phyloP scores from a whole-genome alignment of 768 basidiomycete genomes.

The Holtermanniella nyarrowii region DNA sequence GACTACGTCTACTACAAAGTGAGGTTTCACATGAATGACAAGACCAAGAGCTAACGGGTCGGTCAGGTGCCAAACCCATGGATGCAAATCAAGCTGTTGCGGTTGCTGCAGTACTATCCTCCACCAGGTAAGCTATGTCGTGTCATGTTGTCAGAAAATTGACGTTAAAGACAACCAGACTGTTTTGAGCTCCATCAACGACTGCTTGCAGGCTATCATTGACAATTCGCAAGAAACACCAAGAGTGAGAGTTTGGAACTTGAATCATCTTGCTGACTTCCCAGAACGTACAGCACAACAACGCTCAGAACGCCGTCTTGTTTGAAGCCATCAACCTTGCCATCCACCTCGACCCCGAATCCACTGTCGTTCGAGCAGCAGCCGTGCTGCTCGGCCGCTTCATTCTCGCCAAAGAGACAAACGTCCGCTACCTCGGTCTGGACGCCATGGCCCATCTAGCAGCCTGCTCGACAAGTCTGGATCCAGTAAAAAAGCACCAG shows the following conservation, averaged over 20 bases:
- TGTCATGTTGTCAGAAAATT: not conserved
- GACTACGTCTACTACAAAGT: constrained; percentile 90
- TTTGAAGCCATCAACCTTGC: constrained; percentile 96
- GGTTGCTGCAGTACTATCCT: constrained; percentile 87
- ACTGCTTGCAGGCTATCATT: constrained; percentile 81
- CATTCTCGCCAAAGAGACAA: constrained; percentile 96
- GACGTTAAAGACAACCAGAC: constrained; percentile 62
- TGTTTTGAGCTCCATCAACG: constrained; percentile 61
- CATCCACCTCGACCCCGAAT: constrained; percentile 88
- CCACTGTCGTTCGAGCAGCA: constrained; percentile 74
- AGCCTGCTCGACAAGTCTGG: constrained; percentile 79
- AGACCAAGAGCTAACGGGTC: not conserved
- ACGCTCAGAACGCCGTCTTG: constrained; percentile 94
- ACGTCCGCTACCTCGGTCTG: constrained; percentile 90
- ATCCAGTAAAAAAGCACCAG: constrained; percentile 89
- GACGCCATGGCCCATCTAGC: constrained; percentile 98
- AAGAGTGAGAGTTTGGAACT: constrained; percentile 19
- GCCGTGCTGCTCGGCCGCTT: constrained; percentile 87
- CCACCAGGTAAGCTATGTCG: constrained; percentile 62
- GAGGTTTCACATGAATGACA: not conserved
- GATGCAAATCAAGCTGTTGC: constrained; percentile 91
- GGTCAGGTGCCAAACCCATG: constrained; percentile 75
- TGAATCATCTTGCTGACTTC: not conserved
- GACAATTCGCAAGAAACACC: constrained; percentile 76
- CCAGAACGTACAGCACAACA: constrained; percentile 92